Evolutionary conservation across 441 rosid species (phyloP).

Genomic region (Croton laevigatus): DNA sequence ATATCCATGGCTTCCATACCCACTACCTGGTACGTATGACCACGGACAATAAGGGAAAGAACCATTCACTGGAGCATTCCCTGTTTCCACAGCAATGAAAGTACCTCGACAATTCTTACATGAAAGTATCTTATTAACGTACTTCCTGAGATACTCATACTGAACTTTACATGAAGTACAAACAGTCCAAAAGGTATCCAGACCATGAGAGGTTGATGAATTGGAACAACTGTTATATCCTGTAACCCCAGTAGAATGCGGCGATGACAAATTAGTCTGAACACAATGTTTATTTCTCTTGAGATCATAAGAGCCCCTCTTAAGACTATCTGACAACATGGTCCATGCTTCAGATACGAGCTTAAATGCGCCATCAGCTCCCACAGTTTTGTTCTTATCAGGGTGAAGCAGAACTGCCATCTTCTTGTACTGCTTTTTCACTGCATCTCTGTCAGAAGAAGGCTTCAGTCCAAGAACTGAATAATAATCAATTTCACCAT

Average conservation of each 20-base stretch:
- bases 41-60: conserved; percentile 77
- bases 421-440: conserved; percentile 86
- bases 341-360: conserved; percentile 96
- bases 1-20: conserved; percentile 70
- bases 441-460: conserved; percentile 74
- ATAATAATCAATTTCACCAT: conserved; percentile 74
- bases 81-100: conserved; percentile 91
- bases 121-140: conserved; percentile 93
- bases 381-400: conserved; percentile 88
- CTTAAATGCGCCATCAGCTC: conserved; percentile 97
- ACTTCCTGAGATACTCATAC: conserved; percentile 95
- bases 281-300: conserved; percentile 64
- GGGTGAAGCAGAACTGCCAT: conserved; percentile 95
- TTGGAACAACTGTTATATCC: conserved; percentile 44
- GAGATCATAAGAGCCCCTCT: conserved; percentile 68
- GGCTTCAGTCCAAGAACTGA: conserved; percentile 91
- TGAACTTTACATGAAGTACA: conserved; percentile 98
- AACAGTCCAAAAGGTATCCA: conserved; percentile 98
- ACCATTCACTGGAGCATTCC: conserved; percentile 84
- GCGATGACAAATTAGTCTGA: conserved; percentile 51
- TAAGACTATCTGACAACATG: conserved; percentile 61
- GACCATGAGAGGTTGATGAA: conserved; percentile 54
- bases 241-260: conserved; percentile 46
- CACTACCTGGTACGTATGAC: conserved; percentile 60
- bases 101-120: conserved; percentile 99